These are phyloP conservation scores for Cladosporium oxysporum DNA, from an alignment of 2,329 filamentous ascomycete genomes.

Conservation along the genomic window DNA sequence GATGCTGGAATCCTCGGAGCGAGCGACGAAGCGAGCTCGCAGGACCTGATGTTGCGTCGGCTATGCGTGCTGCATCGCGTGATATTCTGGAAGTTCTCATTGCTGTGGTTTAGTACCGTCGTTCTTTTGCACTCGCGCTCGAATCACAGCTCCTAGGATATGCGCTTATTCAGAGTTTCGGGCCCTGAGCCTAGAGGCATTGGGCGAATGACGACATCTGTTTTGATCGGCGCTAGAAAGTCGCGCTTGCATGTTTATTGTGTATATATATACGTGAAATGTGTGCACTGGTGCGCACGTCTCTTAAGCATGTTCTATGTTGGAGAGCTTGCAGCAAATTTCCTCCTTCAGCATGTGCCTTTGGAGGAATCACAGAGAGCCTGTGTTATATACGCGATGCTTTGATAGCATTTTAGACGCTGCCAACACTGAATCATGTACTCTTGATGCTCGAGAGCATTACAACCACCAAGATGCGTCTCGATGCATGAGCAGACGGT, in stretches of 20 bases:
- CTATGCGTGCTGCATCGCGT: constrained; percentile 30
- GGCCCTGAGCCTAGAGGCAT: neutral
- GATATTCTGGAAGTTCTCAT: constrained; percentile 31
- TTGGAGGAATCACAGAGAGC: neutral
- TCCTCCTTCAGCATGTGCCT: neutral
- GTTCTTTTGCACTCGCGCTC: neutral
- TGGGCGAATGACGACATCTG: constrained; percentile 11
- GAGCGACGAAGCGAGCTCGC: constrained; percentile 25
- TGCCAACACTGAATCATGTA: neutral
- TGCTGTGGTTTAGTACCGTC: neutral
- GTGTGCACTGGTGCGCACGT: neutral
- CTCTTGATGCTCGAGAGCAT: neutral
- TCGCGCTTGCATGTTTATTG: neutral
- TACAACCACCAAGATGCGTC: neutral
- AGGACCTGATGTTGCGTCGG: constrained; percentile 23
- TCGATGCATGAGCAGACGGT: neutral
- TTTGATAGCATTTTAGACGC: too few relatives aligned
- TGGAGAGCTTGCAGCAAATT: neutral
- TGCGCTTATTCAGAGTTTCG: neutral
- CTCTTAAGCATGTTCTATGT: neutral
- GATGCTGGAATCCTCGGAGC: constrained; percentile 26
- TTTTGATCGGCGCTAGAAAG: constrained; percentile 5
- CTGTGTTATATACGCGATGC: neutral
- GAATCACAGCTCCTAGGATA: neutral
- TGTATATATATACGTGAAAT: neutral